Conservation (phyloP, 768 basidiomycete species). For the Ephemerocybe angulata region DNA sequence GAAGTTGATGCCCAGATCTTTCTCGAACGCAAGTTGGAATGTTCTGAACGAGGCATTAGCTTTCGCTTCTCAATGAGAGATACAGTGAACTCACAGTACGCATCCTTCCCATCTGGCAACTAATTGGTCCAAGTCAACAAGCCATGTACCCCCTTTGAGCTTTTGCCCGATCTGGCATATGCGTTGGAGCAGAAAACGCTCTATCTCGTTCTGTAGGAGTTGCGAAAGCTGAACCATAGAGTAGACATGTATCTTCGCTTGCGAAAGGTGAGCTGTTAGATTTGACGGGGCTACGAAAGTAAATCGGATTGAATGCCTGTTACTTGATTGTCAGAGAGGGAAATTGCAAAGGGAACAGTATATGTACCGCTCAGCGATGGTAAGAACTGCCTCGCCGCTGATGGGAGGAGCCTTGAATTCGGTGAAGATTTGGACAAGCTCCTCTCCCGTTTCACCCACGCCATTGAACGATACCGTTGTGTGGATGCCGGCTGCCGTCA, state of each 20-base stretch:
- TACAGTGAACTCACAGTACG: slow-evolving; percentile 54
- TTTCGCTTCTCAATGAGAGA: neutral
- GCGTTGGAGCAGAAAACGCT: slow-evolving; percentile 60
- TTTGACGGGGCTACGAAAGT: slow-evolving; percentile 74
- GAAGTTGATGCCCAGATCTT: slow-evolving; percentile 51
- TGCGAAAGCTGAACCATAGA: slow-evolving; percentile 76
- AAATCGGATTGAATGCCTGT: slow-evolving; percentile 69
- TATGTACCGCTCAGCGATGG: slow-evolving; percentile 63
- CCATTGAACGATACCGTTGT: slow-evolving; percentile 56
- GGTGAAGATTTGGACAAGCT: slow-evolving; percentile 49
- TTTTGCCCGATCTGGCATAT: slow-evolving; percentile 66
- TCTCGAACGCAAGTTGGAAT: slow-evolving; percentile 54
- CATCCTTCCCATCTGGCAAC: slow-evolving; percentile 81
- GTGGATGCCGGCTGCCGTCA: slow-evolving; percentile 52
- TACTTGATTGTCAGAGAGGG: neutral
- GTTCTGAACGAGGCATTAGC: slow-evolving; percentile 39
- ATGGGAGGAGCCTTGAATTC: slow-evolving; percentile 31
- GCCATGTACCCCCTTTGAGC: slow-evolving; percentile 68
- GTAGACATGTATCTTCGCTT: slow-evolving; percentile 69
- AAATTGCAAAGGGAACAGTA: neutral
- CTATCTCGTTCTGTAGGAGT: slow-evolving; percentile 74
- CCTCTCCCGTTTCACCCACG: slow-evolving; percentile 64
- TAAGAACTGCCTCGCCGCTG: slow-evolving; percentile 64
- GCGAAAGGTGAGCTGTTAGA: slow-evolving; percentile 73
- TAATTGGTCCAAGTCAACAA: slow-evolving; percentile 68